Evolutionary conservation across 2,329 filamentous ascomycete genomes (phyloP).

Genomic region (Xylariaceae sp.): DNA sequence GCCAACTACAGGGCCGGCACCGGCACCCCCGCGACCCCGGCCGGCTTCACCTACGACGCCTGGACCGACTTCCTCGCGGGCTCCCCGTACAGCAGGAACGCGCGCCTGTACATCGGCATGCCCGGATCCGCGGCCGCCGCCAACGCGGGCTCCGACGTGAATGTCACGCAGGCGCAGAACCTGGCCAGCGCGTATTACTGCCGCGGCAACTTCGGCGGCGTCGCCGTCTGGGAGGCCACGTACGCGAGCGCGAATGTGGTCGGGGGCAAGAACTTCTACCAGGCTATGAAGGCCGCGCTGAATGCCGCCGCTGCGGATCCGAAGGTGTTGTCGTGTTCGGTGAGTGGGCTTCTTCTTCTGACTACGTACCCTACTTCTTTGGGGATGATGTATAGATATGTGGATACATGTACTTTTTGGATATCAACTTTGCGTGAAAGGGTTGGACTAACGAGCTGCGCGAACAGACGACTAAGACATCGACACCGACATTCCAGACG

Average conservation of each 20-base stretch:
- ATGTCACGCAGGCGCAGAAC: constrained; percentile 39
- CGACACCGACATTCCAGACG: too few relatives aligned
- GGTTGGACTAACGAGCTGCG: too few relatives aligned
- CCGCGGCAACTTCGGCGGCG: constrained; percentile 46
- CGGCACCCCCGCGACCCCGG: constrained; percentile 24
- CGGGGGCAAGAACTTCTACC: constrained; percentile 41
- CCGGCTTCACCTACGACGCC: constrained; percentile 47
- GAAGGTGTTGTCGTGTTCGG: constrained; percentile 18
- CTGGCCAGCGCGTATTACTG: constrained; percentile 45
- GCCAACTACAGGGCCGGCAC: constrained; percentile 33
- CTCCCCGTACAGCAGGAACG: constrained; percentile 41
- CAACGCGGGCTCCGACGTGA: constrained; percentile 40
- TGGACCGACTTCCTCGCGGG: constrained; percentile 43
- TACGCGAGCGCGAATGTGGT: constrained; percentile 38
- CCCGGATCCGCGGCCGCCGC: constrained; percentile 38
- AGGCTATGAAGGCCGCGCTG: constrained; percentile 42
- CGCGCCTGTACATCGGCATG: constrained; percentile 50
- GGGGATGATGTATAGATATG: too few relatives aligned
- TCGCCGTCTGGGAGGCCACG: constrained; percentile 51
- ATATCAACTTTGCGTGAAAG: too few relatives aligned
- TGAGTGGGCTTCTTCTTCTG: neutral
- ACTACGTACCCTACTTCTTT: too few relatives aligned
- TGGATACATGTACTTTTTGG: too few relatives aligned
- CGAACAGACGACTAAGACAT: too few relatives aligned
- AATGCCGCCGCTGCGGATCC: constrained; percentile 15